Conservation (phyloP, 2,329 filamentous ascomycete genomes). For the Trichoderma sp. region DNA sequence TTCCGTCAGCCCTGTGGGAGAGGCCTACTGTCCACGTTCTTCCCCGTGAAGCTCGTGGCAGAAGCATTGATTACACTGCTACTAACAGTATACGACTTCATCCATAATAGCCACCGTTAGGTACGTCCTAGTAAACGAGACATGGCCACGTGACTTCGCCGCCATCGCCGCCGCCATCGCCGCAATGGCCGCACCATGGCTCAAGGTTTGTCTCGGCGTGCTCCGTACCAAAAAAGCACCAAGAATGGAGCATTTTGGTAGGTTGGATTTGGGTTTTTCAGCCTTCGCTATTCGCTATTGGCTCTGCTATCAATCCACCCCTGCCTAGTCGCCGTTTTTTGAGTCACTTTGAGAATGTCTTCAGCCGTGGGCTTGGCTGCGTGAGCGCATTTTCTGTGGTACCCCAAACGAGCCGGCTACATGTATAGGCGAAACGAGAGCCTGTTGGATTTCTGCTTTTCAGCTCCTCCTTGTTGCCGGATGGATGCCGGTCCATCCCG, state of each 20-base stretch:
- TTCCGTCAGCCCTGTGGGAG: not conserved
- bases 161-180: constrained; percentile 2
- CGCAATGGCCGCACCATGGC: constrained; percentile 2
- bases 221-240: not conserved
- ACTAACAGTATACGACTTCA: not conserved
- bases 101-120: not conserved
- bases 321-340: not conserved
- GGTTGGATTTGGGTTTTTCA: too few relatives aligned
- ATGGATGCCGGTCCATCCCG: not conserved
- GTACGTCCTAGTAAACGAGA: not conserved
- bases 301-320: not conserved
- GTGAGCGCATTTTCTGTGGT: not conserved
- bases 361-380: not conserved
- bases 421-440: not conserved
- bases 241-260: not conserved
- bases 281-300: not conserved
- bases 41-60: not conserved
- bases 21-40: not conserved
- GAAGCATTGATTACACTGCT: not conserved
- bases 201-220: not conserved
- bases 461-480: not conserved
- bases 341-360: not conserved
- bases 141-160: not conserved
- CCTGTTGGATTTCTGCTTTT: not conserved
- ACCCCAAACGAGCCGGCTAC: not conserved